Evolutionary conservation across 192 early-diverging fungal species (phyloP).

Genomic region (Phycomyces blakesleeanus): DNA sequence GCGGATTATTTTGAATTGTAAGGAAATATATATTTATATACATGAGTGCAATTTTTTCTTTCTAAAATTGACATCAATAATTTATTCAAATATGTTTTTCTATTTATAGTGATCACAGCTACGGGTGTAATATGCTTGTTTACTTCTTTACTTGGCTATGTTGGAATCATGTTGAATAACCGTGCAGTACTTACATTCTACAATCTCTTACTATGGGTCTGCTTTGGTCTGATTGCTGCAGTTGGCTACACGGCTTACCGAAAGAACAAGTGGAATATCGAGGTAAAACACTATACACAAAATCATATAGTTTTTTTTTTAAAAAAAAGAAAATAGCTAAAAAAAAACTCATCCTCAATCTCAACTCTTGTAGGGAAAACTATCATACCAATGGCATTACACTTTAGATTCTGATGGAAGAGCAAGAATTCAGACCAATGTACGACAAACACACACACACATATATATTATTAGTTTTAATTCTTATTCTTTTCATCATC

Average conservation of each 20-base stretch:
- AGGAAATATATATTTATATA: neutral
- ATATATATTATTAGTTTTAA: no score
- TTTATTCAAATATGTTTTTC: neutral
- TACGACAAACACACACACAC: slow-evolving; percentile 5
- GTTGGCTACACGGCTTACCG: slow-evolving; percentile 46
- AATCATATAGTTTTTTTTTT: no score
- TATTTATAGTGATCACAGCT: slow-evolving; percentile 30
- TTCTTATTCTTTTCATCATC: neutral
- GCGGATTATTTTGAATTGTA: slow-evolving; percentile 23
- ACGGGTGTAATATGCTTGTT: slow-evolving; percentile 37
- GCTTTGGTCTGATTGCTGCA: slow-evolving; percentile 43
- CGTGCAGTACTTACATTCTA: slow-evolving; percentile 40
- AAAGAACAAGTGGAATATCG: slow-evolving; percentile 27
- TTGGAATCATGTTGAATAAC: slow-evolving; percentile 47
- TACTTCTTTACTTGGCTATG: slow-evolving; percentile 38
- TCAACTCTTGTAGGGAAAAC: slow-evolving; percentile 16
- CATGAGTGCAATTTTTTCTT: neutral
- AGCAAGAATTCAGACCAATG: slow-evolving; percentile 31
- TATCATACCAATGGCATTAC: slow-evolving; percentile 39
- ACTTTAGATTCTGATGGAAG: slow-evolving; percentile 19
- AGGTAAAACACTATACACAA: no score
- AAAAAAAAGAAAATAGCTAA: neutral
- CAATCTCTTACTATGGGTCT: slow-evolving; percentile 42
- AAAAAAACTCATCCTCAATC: neutral
- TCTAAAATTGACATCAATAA: neutral